Percentiles rank a stretch among this genome's conserved stretches.
These are phyloP conservation scores for Ogataea trehalophila DNA, from an alignment of 805 yeast species.

Conservation along the genomic window DNA sequence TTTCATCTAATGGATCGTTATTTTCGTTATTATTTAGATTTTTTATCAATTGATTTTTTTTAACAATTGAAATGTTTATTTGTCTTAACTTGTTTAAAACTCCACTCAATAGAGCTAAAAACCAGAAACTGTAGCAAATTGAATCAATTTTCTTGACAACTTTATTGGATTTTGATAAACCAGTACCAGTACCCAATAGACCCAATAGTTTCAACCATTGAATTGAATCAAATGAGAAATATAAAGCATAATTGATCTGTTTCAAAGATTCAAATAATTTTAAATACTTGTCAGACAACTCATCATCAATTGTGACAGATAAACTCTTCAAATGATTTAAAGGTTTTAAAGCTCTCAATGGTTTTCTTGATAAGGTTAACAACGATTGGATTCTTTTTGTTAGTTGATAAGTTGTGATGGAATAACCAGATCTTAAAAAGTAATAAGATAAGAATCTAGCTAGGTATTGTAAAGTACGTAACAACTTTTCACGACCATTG, in stretches of 20 bases:
- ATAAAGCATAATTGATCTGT: constrained; percentile 58
- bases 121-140: constrained; percentile 72
- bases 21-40: constrained; percentile 14
- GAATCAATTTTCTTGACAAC: constrained; percentile 44
- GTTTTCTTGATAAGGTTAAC: constrained; percentile 71
- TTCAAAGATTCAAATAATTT: constrained; percentile 50
- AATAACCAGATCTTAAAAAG: constrained; percentile 48
- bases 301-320: constrained; percentile 60
- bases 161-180: constrained; percentile 28
- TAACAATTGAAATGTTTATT: constrained; percentile 36
- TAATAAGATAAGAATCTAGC: constrained; percentile 68
- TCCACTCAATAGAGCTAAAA: constrained; percentile 61
- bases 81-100: constrained; percentile 55
- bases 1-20: constrained; percentile 33
- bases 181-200: constrained; percentile 21
- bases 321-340: constrained; percentile 68
- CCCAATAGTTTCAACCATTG: constrained; percentile 59
- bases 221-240: constrained; percentile 58
- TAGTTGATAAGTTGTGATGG: constrained; percentile 40
- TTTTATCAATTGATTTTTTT: constrained; percentile 28
- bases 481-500: constrained; percentile 75
- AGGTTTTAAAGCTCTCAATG: constrained; percentile 80
- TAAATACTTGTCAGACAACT: constrained; percentile 55
- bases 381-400: constrained; percentile 56
- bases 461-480: constrained; percentile 76